phyloP scores from a whole-genome alignment of 1,284 basidiomycete species.

The Irpex sp. region DNA sequence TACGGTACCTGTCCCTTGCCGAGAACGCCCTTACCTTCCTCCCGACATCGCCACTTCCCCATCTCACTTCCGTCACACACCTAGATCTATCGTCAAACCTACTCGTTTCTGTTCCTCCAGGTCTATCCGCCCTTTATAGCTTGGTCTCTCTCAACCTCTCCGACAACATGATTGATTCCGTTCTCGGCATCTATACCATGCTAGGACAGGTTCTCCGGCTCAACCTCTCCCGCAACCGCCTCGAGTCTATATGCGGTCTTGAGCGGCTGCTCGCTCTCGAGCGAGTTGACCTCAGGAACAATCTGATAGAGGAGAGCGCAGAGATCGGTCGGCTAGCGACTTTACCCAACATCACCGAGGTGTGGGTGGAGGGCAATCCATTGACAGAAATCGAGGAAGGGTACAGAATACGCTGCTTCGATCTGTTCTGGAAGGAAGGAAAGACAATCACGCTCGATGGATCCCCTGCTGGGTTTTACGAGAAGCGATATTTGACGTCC shows the following conservation, averaged over 20 bases:
- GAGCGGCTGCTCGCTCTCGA: slow-evolving; percentile 84
- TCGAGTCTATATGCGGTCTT: slow-evolving; percentile 91
- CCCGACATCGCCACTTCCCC: slow-evolving; percentile 67
- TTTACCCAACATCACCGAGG: slow-evolving; percentile 71
- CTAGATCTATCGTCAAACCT: slow-evolving; percentile 91
- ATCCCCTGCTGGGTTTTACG: slow-evolving; percentile 68
- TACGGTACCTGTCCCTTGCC: slow-evolving; percentile 76
- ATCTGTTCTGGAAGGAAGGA: slow-evolving; percentile 80
- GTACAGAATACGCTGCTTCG: slow-evolving; percentile 77
- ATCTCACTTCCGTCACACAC: slow-evolving; percentile 76
- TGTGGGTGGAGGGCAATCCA: slow-evolving; percentile 83
- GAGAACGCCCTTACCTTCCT: slow-evolving; percentile 85
- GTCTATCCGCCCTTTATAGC: slow-evolving; percentile 70
- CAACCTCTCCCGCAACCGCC: slow-evolving; percentile 82
- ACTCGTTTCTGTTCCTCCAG: slow-evolving; percentile 79
- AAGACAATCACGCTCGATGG: slow-evolving; percentile 76
- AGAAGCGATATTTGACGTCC: slow-evolving; percentile 59
- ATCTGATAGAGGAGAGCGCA: slow-evolving; percentile 77
- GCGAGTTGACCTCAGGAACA: slow-evolving; percentile 84
- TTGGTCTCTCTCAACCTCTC: slow-evolving; percentile 87
- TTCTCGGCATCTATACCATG: slow-evolving; percentile 81
- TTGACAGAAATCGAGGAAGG: slow-evolving; percentile 69
- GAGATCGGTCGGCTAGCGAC: slow-evolving; percentile 85
- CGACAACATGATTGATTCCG: slow-evolving; percentile 96
- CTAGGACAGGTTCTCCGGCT: slow-evolving; percentile 77